phyloP scores from a whole-genome alignment of 257 asterid species.

The Mitragyna speciosa region DNA sequence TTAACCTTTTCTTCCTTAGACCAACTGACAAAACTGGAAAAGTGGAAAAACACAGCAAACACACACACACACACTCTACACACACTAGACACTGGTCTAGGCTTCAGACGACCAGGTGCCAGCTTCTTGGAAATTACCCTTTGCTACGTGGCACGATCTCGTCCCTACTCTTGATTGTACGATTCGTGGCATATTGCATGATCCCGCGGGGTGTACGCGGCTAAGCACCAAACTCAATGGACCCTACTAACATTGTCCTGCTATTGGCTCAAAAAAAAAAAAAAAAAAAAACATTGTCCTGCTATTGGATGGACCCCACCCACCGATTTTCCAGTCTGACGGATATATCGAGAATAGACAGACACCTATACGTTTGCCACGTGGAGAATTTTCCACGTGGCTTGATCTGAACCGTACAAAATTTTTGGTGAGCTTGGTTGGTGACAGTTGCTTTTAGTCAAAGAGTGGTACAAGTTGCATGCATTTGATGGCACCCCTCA shows the following conservation, averaged over 20 bases:
- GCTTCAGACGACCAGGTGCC: no score
- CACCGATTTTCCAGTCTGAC: neutral
- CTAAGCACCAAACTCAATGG: neutral
- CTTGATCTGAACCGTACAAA: neutral
- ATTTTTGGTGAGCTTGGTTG: neutral
- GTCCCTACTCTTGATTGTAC: neutral
- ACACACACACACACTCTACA: neutral
- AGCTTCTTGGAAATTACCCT: neutral
- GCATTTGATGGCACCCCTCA: neutral
- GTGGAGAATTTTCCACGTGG: neutral
- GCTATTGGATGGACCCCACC: neutral
- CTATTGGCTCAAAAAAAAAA: no score
- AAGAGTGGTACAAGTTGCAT: neutral
- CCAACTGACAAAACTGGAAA: neutral
- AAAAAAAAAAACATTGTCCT: no score
- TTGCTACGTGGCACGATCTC: neutral
- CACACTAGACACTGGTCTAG: no score
- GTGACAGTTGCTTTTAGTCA: neutral
- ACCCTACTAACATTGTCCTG: neutral
- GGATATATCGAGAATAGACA: neutral
- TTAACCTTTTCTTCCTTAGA: neutral
- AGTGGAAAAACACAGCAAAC: neutral
- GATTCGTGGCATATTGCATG: neutral
- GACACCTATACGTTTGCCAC: neutral
- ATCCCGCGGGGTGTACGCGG: neutral